Evolutionary conservation across 2,329 filamentous ascomycete species (phyloP).

Genomic region (Neofusicoccum parvum): DNA sequence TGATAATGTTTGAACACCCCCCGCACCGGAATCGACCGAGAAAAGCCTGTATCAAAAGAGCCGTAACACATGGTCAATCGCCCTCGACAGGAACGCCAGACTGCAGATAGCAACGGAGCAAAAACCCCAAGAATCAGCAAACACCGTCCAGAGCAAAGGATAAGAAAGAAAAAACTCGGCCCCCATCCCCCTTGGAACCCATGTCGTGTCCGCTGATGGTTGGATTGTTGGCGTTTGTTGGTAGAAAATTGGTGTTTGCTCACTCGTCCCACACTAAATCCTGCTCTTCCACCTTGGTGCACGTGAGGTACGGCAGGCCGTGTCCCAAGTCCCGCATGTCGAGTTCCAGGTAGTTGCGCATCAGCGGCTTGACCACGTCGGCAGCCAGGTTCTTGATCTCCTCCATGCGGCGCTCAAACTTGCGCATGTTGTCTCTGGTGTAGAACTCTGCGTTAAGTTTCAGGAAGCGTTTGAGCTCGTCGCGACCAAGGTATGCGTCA

Average conservation of each 20-base stretch:
- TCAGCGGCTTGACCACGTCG: constrained; percentile 80
- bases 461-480: constrained; percentile 88
- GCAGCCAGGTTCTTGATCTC: constrained; percentile 84
- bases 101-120: constrained; percentile 5
- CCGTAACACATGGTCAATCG: constrained; percentile 12
- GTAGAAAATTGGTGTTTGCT: constrained; percentile 15
- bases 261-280: constrained; percentile 65
- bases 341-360: constrained; percentile 81
- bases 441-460: constrained; percentile 83
- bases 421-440: constrained; percentile 78
- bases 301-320: constrained; percentile 63
- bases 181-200: not conserved
- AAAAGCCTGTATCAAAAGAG: not conserved
- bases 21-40: not conserved
- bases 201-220: constrained; percentile 6
- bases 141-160: not conserved
- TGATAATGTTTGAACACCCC: not conserved
- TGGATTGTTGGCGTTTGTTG: not conserved
- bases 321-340: constrained; percentile 56
- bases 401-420: constrained; percentile 84
- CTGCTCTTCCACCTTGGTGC: constrained; percentile 61
- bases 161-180: not conserved
- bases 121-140: constrained; percentile 9
- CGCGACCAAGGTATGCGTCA: constrained; percentile 72
- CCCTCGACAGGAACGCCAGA: constrained; percentile 10